Evolutionary conservation across 2,329 filamentous ascomycete genomes (phyloP), one percentile per base, ranked within the genome.

Genomic region (Xylariaceae sp.): DNA sequence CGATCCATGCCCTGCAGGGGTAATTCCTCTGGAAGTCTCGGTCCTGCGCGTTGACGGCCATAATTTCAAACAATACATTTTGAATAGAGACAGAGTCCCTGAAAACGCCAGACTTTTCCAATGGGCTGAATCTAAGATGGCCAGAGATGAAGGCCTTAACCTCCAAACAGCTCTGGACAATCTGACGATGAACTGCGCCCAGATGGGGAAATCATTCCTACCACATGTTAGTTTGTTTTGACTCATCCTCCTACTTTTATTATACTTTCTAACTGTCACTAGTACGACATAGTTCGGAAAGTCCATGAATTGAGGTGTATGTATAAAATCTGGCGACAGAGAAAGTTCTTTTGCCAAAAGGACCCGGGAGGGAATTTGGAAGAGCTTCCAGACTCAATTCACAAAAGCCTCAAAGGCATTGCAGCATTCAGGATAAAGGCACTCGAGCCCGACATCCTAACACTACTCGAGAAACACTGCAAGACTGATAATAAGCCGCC

Each of bases 261-360:
- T 54, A 57, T 44, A 58, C 53, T 56, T 62, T 55, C 66, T 67
- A 32, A 69, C 63, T 37, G 46, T 42, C 18, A 20, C 63, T 56
- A 79, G 77, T 70, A 75, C 58, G 68, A 72, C 23, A 71, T 81
- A 23, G 73, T 79, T 16, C 68, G 65, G 44, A 75, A 76, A 57
- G 76, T 80, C 40, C 75, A 79, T 57, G 71, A 71, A 48, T 74
- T 81, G 71, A 77, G 76, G 59, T 80, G 77, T 67, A 77, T 81
- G 71, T 81, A 80, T 66, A 75, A 71, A 57, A 79, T 81, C 59
- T 81, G 75, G 77, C 75, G 74, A 54, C 74, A 75, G 18, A 67
- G 71, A 6, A 70, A 69, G 1, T 79, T 81, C 57, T 73, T 70
- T 62, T 79, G 73, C 61, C 69, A 62, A 20, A 59, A 40, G 50